Evolutionary conservation across 1,139 yeast genomes (phyloP).

Genomic region (Yamadazyma taylorii): DNA sequence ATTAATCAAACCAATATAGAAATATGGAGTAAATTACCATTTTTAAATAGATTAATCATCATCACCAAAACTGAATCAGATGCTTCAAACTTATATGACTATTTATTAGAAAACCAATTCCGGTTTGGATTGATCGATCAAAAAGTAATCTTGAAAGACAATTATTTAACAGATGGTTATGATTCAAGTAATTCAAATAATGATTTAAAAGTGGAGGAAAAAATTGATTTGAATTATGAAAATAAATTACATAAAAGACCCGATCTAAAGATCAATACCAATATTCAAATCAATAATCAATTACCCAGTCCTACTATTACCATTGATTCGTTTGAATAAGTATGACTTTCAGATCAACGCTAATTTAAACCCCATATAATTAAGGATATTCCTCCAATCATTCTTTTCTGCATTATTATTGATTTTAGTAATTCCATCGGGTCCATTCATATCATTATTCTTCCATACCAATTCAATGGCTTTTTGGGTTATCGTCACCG

Average conservation of each 20-base stretch:
- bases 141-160: conserved; percentile 15
- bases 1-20: conserved; percentile 9
- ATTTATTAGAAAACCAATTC: conserved; percentile 17
- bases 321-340: conserved; percentile 5
- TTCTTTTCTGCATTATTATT: too few species aligned
- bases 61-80: conserved; percentile 33
- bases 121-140: conserved; percentile 9
- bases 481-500: conserved; percentile 17
- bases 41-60: conserved; percentile 41
- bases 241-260: conserved; percentile 10
- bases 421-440: too few species aligned
- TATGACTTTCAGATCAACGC: neutral
- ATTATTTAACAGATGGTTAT: conserved; percentile 10
- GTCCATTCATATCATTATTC: conserved; percentile 20
- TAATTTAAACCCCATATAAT: conserved; percentile 18
- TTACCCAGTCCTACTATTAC: conserved; percentile 13
- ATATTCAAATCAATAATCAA: neutral
- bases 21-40: conserved; percentile 48
- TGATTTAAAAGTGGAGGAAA: conserved; percentile 13
- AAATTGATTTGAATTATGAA: conserved; percentile 16
- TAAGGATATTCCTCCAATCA: conserved; percentile 25
- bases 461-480: conserved; percentile 29
- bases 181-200: neutral
- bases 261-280: conserved; percentile 4
- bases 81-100: conserved; percentile 26